Base-by-base conservation (phyloP, 768 basidiomycete genomes). In the Daedalea quercina region DNA sequence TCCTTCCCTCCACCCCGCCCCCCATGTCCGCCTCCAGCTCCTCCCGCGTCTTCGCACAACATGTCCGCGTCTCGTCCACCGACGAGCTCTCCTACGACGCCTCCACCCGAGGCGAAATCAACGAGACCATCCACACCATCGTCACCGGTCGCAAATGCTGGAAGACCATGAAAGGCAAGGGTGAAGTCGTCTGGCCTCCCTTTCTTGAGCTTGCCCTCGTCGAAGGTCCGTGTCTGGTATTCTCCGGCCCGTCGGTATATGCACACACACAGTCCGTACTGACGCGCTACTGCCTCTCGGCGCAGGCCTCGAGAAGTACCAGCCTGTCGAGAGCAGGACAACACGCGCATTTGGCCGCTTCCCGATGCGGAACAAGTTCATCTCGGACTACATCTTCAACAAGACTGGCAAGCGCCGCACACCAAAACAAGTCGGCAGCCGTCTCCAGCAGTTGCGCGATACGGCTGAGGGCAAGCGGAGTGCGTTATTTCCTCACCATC, bases 171-270 rank as follows among this genome's bases (percentile, higher is more conserved):
- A 79, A 80, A 65, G 87, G 85, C 45, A 70, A 68, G 60, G 80
- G 82, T 31, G 87, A 89, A 65, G 77, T 84, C n/a, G 87, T 90
- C 41, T 90, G 87, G 87, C 87, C 87, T 47, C 85, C 84, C 12
- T 80, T 85, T 62, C 81, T 90, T 54, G 87, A 90, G 72, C 85
- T 82, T 34, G 84, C 84, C 47, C 74, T 90, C 58, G 76, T 90
- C 49, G 83, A 87, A 76, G 87, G 87, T 84, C 25, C 35, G 19
- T 25, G 8, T 12, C 40, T 28, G n/a, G n/a, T n/a, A 11, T 24
- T 26, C 34, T 20, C 31, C 34, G 31, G 19, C 15, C 13, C 40
- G 20, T 13, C 49, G 35, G 35, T 9, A 9, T 12, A 24, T 34
- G 4, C 40, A 15, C 8, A 26, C 24, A 13, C 45, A 6, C 37